A percentile compares a stretch with the other conserved stretches of the same genome.
These are phyloP conservation scores for Chlamydomonas eustigma DNA, from an alignment of 139 green algal genomes.

Conservation along the genomic window DNA sequence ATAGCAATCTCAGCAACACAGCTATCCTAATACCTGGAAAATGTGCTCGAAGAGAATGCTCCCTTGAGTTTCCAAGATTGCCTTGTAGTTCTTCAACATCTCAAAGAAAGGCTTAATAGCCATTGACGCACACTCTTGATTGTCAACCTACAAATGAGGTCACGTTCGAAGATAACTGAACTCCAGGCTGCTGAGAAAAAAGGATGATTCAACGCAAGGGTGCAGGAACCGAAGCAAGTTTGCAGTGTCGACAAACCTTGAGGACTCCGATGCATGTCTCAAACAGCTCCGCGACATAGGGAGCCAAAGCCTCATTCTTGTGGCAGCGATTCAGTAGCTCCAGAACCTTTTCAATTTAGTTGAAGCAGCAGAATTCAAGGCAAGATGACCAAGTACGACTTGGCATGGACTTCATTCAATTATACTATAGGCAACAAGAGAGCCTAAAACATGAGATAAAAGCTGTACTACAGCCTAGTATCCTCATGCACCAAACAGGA, in stretches of 20 bases:
- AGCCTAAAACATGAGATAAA: too few relatives aligned
- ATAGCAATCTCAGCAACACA: too few relatives aligned
- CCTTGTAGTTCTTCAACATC: conserved; percentile 80
- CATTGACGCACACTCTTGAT: conserved; percentile 85
- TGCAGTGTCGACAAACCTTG: not conserved
- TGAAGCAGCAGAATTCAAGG: too few relatives aligned
- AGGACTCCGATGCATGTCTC: conserved; percentile 62
- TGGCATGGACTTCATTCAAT: too few relatives aligned
- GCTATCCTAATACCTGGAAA: conserved; percentile 57
- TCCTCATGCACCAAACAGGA: too few relatives aligned
- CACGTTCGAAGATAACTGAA: too few relatives aligned
- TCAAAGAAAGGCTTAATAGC: conserved; percentile 80
- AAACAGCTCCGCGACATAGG: conserved; percentile 60
- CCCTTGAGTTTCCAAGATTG: conserved; percentile 54
- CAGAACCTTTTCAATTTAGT: conserved; percentile 23
- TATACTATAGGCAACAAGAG: too few relatives aligned
- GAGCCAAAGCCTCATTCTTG: conserved; percentile 57
- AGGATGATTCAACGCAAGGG: too few relatives aligned
- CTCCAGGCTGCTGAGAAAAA: too few relatives aligned
- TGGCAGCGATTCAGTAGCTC: conserved; percentile 74
- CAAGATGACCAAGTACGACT: too few relatives aligned
- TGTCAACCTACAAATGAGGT: conserved; percentile 74
- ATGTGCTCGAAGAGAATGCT: conserved; percentile 80
- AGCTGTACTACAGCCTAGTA: too few relatives aligned
- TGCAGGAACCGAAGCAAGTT: not conserved